phyloP scores from a whole-genome alignment of 1,284 basidiomycete genomes.

The Pterulicium gracile region DNA sequence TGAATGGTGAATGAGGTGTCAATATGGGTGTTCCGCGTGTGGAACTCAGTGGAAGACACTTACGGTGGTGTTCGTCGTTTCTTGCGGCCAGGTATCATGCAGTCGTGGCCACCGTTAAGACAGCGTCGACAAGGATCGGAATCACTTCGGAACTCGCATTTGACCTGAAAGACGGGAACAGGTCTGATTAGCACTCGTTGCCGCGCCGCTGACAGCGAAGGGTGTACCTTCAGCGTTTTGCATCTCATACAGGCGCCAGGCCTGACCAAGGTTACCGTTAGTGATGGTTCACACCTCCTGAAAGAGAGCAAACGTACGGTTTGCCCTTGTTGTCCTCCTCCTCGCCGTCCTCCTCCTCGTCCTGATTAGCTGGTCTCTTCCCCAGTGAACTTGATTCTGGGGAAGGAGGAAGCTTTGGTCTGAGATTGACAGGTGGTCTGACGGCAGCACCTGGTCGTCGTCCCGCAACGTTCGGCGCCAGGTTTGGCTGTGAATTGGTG shows the following conservation, averaged over 20 bases:
- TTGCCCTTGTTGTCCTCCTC: conserved; percentile 4
- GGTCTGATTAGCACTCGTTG: conserved; percentile 2
- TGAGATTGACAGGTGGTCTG: no score
- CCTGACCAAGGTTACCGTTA: conserved; percentile 15
- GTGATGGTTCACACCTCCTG: conserved; percentile 1
- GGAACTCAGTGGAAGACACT: conserved; percentile 16
- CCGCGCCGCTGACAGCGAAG: conserved; percentile 5
- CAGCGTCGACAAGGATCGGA: conserved; percentile 64
- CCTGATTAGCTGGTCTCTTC: background rate
- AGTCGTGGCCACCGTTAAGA: conserved; percentile 53
- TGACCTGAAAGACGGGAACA: conserved; percentile 30
- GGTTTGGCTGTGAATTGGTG: background rate
- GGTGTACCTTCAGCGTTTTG: conserved; percentile 61
- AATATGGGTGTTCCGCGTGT: conserved; percentile 6
- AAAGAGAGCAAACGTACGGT: conserved; percentile 10
- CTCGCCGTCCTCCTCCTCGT: background rate
- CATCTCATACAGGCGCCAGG: conserved; percentile 58
- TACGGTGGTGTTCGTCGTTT: conserved; percentile 68
- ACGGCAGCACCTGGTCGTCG: background rate
- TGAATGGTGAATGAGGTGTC: no score
- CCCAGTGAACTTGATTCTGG: background rate
- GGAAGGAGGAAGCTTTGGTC: no score
- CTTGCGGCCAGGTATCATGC: conserved; percentile 65
- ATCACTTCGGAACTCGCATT: conserved; percentile 59
- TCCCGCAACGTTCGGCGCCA: background rate